These are phyloP conservation scores for Prunus mume DNA, from an alignment of 306 rosid genomes.

Conservation along the genomic window DNA sequence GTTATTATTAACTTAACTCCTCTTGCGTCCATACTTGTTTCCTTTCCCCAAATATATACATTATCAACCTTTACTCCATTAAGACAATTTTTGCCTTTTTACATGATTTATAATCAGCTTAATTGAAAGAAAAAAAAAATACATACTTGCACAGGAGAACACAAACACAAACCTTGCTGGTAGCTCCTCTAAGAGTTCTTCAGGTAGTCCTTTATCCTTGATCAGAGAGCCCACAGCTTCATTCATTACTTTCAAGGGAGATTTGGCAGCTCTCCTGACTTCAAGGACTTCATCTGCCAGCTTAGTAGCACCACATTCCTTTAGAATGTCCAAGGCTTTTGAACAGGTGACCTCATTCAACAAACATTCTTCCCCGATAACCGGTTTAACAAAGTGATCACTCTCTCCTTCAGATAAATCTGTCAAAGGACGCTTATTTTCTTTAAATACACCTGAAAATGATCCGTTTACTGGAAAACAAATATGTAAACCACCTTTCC, in stretches of 20 bases:
- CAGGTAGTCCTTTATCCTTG: slow-evolving; percentile 55
- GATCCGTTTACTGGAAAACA: slow-evolving; percentile 64
- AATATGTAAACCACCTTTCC: slow-evolving; percentile 60
- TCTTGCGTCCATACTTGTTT: background rate
- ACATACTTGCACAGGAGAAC: slow-evolving; percentile 4
- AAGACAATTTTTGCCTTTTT: background rate
- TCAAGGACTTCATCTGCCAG: slow-evolving; percentile 60
- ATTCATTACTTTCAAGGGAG: slow-evolving; percentile 71
- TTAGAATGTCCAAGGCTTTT: slow-evolving; percentile 57
- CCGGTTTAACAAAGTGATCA: slow-evolving; percentile 35
- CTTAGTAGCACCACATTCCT: slow-evolving; percentile 51
- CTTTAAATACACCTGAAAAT: slow-evolving; percentile 41
- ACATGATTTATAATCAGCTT: background rate
- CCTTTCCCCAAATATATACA: background rate
- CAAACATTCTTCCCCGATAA: slow-evolving; percentile 23
- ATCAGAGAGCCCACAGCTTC: slow-evolving; percentile 63
- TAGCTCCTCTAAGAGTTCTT: slow-evolving; percentile 66
- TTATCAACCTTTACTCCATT: background rate
- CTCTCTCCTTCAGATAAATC: slow-evolving; percentile 38
- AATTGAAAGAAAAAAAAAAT: background rate
- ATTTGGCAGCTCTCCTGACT: slow-evolving; percentile 47
- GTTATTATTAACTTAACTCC: too few species aligned
- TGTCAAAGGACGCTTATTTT: slow-evolving; percentile 30
- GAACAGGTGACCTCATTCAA: slow-evolving; percentile 39
- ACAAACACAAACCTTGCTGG: slow-evolving; percentile 66